Evolutionary conservation across 1,284 basidiomycete genomes (phyloP).

Genomic region (Heliocybe sulcata): DNA sequence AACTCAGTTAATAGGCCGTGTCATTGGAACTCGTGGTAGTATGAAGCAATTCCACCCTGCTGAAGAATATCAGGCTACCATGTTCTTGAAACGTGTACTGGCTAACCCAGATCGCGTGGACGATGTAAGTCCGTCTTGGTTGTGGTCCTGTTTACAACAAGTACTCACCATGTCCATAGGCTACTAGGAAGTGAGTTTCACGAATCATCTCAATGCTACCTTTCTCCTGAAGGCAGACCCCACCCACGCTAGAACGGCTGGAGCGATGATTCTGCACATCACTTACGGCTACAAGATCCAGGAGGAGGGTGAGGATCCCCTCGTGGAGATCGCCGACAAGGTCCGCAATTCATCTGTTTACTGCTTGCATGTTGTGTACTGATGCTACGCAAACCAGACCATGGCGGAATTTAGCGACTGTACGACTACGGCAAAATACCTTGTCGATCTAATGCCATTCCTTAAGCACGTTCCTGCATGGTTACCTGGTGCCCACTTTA

Average conservation of each 20-base stretch:
- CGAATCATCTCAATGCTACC: background rate
- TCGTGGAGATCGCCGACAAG: constrained; percentile 5
- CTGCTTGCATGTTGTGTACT: background rate
- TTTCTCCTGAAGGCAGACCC: background rate
- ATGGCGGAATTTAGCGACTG: background rate
- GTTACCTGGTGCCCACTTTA: constrained; percentile 11
- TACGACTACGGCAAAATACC: background rate
- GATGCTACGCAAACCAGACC: background rate
- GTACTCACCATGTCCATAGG: background rate
- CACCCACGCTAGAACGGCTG: constrained; percentile 5
- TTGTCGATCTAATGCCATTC: background rate
- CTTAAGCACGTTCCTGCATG: constrained; percentile 11
- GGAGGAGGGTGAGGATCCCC: constrained; percentile 6
- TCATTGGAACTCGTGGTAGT: constrained; percentile 2
- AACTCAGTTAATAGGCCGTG: constrained; percentile 4
- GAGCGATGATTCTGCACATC: constrained; percentile 8
- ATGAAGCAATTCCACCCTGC: constrained; percentile 5
- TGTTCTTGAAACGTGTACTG: constrained; percentile 3
- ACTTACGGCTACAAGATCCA: constrained; percentile 8
- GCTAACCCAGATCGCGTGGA: background rate
- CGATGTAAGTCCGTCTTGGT: background rate
- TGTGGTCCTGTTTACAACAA: background rate
- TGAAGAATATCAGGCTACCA: constrained; percentile 4
- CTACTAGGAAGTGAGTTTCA: background rate
- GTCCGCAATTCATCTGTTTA: background rate